Percentiles rank a stretch among this genome's conserved stretches.
Conservation (phyloP, 352 stramenopile genomes). For the Aphanomyces stellatus region DNA sequence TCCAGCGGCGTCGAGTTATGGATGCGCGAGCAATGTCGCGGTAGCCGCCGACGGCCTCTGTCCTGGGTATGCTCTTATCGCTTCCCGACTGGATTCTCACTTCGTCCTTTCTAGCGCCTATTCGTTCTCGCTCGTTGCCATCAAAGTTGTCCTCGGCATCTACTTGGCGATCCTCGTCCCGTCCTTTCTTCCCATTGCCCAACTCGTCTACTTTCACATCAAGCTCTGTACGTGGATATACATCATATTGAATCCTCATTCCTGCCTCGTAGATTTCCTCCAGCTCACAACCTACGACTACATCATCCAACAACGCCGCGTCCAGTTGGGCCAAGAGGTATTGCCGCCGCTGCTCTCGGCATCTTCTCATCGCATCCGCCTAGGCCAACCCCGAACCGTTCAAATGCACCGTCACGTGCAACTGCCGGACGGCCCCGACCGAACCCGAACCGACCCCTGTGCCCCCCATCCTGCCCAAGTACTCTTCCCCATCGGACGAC, state of each 20-base stretch:
- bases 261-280: background rate
- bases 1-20: background rate
- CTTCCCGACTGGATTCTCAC: background rate
- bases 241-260: background rate
- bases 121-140: slow-evolving; percentile 22
- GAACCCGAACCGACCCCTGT: background rate
- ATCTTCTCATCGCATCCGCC: background rate
- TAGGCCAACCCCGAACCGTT: background rate
- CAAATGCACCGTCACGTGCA: background rate
- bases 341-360: too few relatives aligned
- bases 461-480: background rate
- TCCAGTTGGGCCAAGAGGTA: background rate
- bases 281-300: slow-evolving; percentile 84
- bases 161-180: slow-evolving; percentile 56
- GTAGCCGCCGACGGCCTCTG: background rate
- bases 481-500: background rate
- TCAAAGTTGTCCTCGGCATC: slow-evolving; percentile 55
- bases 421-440: background rate
- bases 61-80: background rate
- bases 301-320: slow-evolving; percentile 39
- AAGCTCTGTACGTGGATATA: slow-evolving; percentile 55
- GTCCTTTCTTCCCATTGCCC: slow-evolving; percentile 69
- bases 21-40: background rate
- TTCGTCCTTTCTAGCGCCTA: background rate
- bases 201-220: slow-evolving; percentile 76